Conservation (phyloP, 2,329 filamentous ascomycete species). For the Penicillium sp. region DNA sequence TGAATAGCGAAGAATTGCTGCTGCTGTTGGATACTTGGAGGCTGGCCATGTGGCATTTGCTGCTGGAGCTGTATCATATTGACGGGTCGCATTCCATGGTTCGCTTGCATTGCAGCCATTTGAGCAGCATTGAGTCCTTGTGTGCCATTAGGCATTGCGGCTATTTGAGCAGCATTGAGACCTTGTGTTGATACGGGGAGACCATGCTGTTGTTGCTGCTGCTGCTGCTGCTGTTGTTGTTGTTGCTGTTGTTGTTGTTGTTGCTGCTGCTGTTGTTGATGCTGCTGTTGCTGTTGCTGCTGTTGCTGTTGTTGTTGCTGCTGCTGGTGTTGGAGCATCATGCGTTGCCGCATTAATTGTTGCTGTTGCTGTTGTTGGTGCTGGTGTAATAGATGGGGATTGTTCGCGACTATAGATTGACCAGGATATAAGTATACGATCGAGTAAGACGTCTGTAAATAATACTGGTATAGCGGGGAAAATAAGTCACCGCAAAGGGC, state of each 20-base stretch:
- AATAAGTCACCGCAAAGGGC: background rate
- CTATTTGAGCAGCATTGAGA: constrained; percentile 43
- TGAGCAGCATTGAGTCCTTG: constrained; percentile 43
- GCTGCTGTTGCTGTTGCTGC: constrained; percentile 33
- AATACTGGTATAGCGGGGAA: background rate
- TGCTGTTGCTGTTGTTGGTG: constrained; percentile 38
- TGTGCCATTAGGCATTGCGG: constrained; percentile 44
- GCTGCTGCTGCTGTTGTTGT: constrained; percentile 33
- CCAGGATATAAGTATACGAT: constrained; percentile 11
- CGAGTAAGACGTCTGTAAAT: background rate
- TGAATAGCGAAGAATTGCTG: constrained; percentile 41
- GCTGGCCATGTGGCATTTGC: constrained; percentile 42
- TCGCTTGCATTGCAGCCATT: constrained; percentile 44
- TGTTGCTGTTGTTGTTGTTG: constrained; percentile 34
- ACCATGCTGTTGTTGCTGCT: constrained; percentile 34
- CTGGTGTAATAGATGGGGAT: constrained; percentile 49
- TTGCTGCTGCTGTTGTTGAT: constrained; percentile 36
- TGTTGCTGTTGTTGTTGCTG: constrained; percentile 34
- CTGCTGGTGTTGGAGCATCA: constrained; percentile 28
- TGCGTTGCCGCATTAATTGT: constrained; percentile 26
- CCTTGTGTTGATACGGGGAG: constrained; percentile 41
- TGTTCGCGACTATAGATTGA: constrained; percentile 35
- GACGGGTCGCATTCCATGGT: constrained; percentile 41
- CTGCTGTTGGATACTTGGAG: constrained; percentile 45
- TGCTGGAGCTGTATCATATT: constrained; percentile 43